Base-by-base conservation (phyloP, 176 grass and related monocot species). In the Calamus simplicifolius region DNA sequence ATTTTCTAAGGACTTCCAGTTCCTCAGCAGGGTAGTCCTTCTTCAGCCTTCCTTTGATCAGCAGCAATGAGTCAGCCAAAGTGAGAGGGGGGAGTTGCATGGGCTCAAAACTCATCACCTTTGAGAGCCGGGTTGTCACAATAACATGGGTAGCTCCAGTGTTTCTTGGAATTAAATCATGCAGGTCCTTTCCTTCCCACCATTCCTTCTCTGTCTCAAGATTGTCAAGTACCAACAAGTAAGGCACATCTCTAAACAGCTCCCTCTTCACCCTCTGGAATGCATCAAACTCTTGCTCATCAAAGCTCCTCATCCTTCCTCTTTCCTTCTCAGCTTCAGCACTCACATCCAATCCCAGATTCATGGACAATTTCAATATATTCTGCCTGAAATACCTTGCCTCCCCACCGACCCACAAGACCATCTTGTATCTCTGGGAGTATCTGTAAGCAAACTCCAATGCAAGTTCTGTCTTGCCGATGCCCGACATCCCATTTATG, bases 111-210 rank as follows among this genome's bases (percentile, higher is more conserved):
- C 81, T 98, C 73, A 93, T 91, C 48, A 93, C 87, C 2, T 81
- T 84, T 48, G 81, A 55, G 21, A 98, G 81, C 18, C 79, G 59
- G 4, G 88, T 93, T 6, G 94, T 98, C 29, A 98, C 7, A 53
- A 98, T 77, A 29, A 98, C 76, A 72, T 98, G 82, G 0, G 84
- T 93, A 13, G 94, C 78, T 5, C 94, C 94, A 1, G 88, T 93
- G 53, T 93, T 98, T 68, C 94, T 78, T 16, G 94, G 84, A 54
- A 98, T 93, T 54, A 98, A 82, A 79, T 93, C 94, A 79, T 98
- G 85, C 52, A 98, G 88, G 54, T 98, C 84, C 69, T 93, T 98
- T 13, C 94, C 94, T 70, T 98, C 94, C 94, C 94, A 98, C 94
- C 94, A 98, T 31, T 98, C 94, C 61, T 70, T 88, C 76, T 98